Base-by-base conservation (phyloP, 306 rosid species). In the Dalbergia cochinchinensis region DNA sequence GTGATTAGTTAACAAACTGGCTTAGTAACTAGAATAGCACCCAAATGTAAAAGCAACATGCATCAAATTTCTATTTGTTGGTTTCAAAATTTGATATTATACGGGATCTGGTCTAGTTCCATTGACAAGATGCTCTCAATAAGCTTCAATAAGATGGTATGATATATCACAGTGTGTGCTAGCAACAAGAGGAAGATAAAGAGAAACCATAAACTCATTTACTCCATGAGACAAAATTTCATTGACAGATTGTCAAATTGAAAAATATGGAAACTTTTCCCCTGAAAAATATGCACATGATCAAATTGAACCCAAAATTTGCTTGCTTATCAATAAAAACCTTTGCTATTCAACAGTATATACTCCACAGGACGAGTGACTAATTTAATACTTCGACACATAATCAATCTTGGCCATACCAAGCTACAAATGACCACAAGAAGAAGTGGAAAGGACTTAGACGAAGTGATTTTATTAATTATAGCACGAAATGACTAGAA, bases 351-450 rank as follows among this genome's bases (percentile, higher is more conserved):
- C 26, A 44, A 59, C 57, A 58, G 48, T 41, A 59, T 73, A 58
- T 20, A 6, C 57, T 18, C 20, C 4, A 22, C 2, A 59, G 44
- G 69, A 54, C 34, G 65, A 31, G 47, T 26, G 47, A 58, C 44
- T 14, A 31, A 37, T 35, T 41, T 37, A 39, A 12, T 51, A 47
- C 44, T 33, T 7, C 13, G 31, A 50, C 44, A 45, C 31, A 26
- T 26, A 26, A 26, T 26, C 31, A 47, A 69, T 69, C 60, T 48
- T 10, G 26, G 35, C 19, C 41, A 77, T 64, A 65, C 39, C 57
- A 65, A 65, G 44, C 55, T 64, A 44, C 9, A 65, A 51, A 77
- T 54, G 37, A 63, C 37, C 19, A 48, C 79, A 63, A 71, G 63
- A 10, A 10, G 8, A 57, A 51, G 65, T 19, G 31, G 44, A 76